Base-by-base conservation (phyloP, 2,329 filamentous ascomycete genomes). In the Amauroascus niger region DNA sequence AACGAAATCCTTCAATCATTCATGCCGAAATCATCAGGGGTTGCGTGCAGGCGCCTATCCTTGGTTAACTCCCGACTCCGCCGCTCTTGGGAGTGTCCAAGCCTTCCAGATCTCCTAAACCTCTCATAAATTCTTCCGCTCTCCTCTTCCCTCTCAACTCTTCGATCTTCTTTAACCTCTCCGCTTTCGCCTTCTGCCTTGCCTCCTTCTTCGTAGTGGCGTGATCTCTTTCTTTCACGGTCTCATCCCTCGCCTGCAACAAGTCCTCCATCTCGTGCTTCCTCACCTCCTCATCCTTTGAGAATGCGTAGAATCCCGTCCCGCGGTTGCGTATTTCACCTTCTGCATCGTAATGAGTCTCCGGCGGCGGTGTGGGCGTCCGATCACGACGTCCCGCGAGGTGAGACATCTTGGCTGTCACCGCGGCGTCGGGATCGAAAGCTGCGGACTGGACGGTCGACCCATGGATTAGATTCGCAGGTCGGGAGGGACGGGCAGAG, bases 291-390 rank as follows among this genome's bases (percentile, higher is more conserved):
- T 85, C 83, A 67, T 95, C 86, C 59, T 79, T 80, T 55, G 84
- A 88, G 66, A 98, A 97, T 54, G 86, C 83, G 73, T 89, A 96
- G 71, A 97, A 98, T 0, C 87, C 93, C 0, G 87, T 87, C 3
- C 93, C 93, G 63, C 93, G 91, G 43, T 82, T 88, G 57, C 93
- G 77, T 47, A 95, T 82, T 76, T 98, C 93, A 57, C 78, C 79
- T 57, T 80, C 79, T 1, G 88, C 88, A 67, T 96, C 86, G 70
- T 97, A 98, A 71, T 97, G 91, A 63, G 78, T 76, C 61, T 84
- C 80, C 6, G 83, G 81, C 5, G 89, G 90, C 51, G 90, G 88
- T 47, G 90, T 95, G 49, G 83, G 76, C 61, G 82, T 85, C 54
- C 83, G 79, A 71, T 96, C 89, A 45, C 89, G 79, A 70, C 86